Conservation (phyloP, 139 green algal species). For the Chlamydomonas schloesseri region DNA sequence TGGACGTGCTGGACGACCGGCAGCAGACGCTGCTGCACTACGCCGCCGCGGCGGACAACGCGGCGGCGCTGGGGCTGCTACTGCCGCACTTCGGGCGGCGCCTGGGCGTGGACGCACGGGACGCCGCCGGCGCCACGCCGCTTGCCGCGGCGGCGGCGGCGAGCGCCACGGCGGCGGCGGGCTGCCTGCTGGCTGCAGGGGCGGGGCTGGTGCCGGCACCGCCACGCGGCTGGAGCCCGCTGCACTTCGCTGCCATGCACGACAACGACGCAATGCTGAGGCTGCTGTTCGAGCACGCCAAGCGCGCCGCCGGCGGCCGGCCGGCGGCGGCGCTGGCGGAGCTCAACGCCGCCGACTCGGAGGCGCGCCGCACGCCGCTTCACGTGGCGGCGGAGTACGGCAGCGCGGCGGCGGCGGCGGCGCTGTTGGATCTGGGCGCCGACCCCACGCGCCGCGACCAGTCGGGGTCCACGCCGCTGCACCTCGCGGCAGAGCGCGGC, state of each 20-base stretch:
- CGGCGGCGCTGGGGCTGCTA: not conserved
- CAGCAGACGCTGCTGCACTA: slow-evolving; percentile 38
- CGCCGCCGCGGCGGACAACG: not conserved
- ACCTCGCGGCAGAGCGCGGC: not conserved
- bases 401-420: not conserved
- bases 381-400: slow-evolving; percentile 36
- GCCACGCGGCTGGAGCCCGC: not conserved
- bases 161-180: not conserved
- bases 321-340: not conserved
- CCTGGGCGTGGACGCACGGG: not conserved
- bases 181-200: not conserved
- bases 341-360: not conserved
- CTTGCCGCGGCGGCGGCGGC: not conserved
- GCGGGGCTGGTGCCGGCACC: not conserved
- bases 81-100: not conserved
- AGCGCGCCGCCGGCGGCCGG: not conserved
- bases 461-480: not conserved
- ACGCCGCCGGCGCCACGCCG: not conserved
- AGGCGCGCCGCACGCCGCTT: not conserved
- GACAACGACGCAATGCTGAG: not conserved
- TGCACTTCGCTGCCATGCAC: slow-evolving; percentile 25
- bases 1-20: not conserved
- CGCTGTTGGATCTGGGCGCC: slow-evolving; percentile 4
- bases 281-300: not conserved
- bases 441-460: not conserved